A percentile compares a stretch with the other conserved stretches of the same genome.
Evolutionary conservation across 2,329 filamentous ascomycete genomes (phyloP).

Genomic region (Tetracladium maxilliforme): DNA sequence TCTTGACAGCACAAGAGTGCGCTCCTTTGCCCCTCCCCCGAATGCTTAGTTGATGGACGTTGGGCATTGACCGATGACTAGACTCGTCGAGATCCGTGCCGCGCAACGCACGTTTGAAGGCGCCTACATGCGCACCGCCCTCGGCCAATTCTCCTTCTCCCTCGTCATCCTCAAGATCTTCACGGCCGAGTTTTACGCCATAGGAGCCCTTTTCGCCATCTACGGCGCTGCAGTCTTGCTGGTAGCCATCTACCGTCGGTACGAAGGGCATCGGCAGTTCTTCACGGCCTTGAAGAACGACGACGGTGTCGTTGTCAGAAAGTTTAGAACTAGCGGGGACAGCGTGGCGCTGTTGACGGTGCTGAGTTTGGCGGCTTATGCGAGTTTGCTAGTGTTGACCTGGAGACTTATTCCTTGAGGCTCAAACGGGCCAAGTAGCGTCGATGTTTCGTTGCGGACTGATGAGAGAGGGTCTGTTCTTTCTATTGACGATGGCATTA

Average conservation of each 20-base stretch:
- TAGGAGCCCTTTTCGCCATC: slow-evolving; percentile 87
- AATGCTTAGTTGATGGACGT: background rate
- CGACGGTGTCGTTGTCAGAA: slow-evolving; percentile 28
- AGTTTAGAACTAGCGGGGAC: slow-evolving; percentile 50
- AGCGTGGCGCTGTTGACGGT: slow-evolving; percentile 41
- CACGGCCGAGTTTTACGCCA: slow-evolving; percentile 89
- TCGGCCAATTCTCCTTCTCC: slow-evolving; percentile 90
- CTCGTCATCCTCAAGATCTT: slow-evolving; percentile 95
- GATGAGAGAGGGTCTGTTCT: background rate
- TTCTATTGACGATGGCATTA: background rate
- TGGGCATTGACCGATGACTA: slow-evolving; percentile 3
- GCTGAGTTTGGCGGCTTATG: slow-evolving; percentile 42
- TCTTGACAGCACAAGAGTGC: slow-evolving; percentile 61
- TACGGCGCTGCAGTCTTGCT: slow-evolving; percentile 78
- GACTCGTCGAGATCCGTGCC: slow-evolving; percentile 82
- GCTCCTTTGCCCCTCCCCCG: too few relatives aligned
- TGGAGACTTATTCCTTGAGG: slow-evolving; percentile 16
- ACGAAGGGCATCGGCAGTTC: slow-evolving; percentile 89
- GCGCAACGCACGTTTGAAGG: slow-evolving; percentile 95
- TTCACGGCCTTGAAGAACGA: slow-evolving; percentile 38
- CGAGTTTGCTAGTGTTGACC: slow-evolving; percentile 39
- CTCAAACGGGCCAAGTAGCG: background rate
- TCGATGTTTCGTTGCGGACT: background rate
- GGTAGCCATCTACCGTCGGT: slow-evolving; percentile 72
- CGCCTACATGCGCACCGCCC: slow-evolving; percentile 86